Conservation (phyloP, 176 grass and related monocot genomes). For the Pharus latifolius region DNA sequence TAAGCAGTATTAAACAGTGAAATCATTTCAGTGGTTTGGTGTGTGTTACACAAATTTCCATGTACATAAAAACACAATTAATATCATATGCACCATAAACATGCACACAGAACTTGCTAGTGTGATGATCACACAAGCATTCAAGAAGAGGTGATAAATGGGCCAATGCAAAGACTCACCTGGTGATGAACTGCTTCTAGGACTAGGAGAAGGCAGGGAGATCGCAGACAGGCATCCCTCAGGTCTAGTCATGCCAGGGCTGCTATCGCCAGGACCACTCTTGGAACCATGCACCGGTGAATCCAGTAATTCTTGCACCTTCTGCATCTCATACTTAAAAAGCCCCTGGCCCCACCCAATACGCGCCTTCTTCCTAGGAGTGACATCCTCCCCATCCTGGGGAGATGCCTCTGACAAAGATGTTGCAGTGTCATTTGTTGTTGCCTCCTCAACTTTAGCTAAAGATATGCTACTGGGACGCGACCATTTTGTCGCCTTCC, state of each 20-base stretch:
- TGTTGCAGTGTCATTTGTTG: neutral
- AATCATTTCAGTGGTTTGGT: too few relatives aligned
- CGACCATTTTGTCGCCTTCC: constrained; percentile 47
- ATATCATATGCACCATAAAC: too few relatives aligned
- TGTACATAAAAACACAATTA: too few relatives aligned
- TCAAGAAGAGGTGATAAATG: too few relatives aligned
- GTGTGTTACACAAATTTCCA: too few relatives aligned
- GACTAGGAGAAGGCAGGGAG: constrained; percentile 20
- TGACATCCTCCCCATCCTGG: constrained; percentile 4
- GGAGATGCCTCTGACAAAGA: neutral
- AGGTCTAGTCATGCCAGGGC: neutral
- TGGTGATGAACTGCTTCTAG: constrained; percentile 20
- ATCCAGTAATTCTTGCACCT: constrained; percentile 29
- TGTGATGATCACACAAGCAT: too few relatives aligned
- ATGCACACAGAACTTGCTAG: too few relatives aligned
- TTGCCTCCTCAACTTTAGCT: constrained; percentile 3
- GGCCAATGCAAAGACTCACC: neutral
- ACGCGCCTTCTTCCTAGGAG: constrained; percentile 35
- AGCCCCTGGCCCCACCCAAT: constrained; percentile 50
- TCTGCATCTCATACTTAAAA: constrained; percentile 49
- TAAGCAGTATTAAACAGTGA: too few relatives aligned
- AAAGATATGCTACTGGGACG: constrained; percentile 7
- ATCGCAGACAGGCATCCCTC: constrained; percentile 22
- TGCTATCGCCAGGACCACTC: neutral
- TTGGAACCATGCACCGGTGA: neutral